Evolutionary conservation across 2,329 filamentous ascomycete species (phyloP).

Genomic region (Coniochaeta sp.): DNA sequence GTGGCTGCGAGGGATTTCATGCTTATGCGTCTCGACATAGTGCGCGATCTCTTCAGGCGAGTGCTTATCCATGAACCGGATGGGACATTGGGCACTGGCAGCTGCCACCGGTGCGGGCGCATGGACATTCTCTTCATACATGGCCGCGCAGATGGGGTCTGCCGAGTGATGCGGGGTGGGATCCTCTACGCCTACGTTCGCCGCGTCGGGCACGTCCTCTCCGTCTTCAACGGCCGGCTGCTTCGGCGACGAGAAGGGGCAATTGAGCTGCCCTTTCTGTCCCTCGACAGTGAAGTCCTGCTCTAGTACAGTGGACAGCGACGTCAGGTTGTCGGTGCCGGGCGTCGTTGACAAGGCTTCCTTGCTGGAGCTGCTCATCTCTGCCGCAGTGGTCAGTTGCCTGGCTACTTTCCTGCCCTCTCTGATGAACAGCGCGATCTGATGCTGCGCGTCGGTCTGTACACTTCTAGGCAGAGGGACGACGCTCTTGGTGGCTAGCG

Average conservation of each 20-base stretch:
- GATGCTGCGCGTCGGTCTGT: constrained; percentile 38
- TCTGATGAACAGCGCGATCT: constrained; percentile 55
- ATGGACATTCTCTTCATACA: constrained; percentile 52
- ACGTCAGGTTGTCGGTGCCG: constrained; percentile 33
- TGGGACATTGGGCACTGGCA: constrained; percentile 62
- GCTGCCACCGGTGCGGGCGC: constrained; percentile 41
- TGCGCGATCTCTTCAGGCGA: constrained; percentile 87
- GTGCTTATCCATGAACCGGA: constrained; percentile 86
- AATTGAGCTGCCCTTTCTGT: constrained; percentile 69
- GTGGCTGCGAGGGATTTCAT: constrained; percentile 88
- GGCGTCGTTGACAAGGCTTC: constrained; percentile 29
- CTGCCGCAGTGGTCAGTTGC: constrained; percentile 38
- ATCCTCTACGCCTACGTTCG: constrained; percentile 23
- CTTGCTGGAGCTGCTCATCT: constrained; percentile 40
- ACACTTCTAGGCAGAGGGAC: constrained; percentile 48
- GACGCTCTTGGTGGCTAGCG: constrained; percentile 37
- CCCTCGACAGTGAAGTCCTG: constrained; percentile 87
- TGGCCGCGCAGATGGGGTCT: constrained; percentile 58
- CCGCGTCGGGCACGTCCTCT: constrained; percentile 12
- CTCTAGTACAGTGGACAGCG: constrained; percentile 63
- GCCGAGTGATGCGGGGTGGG: constrained; percentile 38
- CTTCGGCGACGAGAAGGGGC: constrained; percentile 56
- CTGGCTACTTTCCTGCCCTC: constrained; percentile 54
- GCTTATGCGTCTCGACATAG: constrained; percentile 93
- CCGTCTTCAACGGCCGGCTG: constrained; percentile 25